Base-by-base conservation (phyloP, 2,329 filamentous ascomycete species). In the Stachybotrys echinatus region DNA sequence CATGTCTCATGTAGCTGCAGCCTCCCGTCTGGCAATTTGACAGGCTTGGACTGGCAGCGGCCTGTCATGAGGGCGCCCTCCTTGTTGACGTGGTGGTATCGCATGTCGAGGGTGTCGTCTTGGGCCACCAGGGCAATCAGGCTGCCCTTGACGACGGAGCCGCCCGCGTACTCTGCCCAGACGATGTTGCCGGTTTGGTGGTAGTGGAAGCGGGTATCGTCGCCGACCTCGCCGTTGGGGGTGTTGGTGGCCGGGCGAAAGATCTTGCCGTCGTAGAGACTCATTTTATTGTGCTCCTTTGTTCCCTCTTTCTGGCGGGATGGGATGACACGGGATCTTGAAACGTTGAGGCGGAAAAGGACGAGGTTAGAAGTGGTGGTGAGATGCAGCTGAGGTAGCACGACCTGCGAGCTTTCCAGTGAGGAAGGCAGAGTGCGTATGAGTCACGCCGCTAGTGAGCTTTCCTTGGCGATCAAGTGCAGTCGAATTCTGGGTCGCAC, bases 121-220 rank as follows among this genome's bases (percentile, higher is more conserved):
- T 52, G 52, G 3, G 19, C 50, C 23, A 60, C 55, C 6, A 52
- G 52, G 37, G 57, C 59, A 23, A 61, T 55, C 23, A 61, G 49
- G 34, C 51, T 54, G 31, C 59, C 59, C 19, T 52, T 53, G 19
- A 51, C 55, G 31, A 61, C 54, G 10, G 54, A 57, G 5, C 59
- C 58, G 40, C 60, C 60, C 2, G 47, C 34, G 49, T 62, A 62
- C 49, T 61, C 59, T 34, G 59, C 60, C 59, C 60, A 61, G 4
- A 62, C 58, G 19, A 60, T 54, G 44, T 48, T 54, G 46, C 55
- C 59, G 21, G 58, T 52, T 31, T 62, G 59, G 50, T 58, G 59
- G 50, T 61, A 62, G 51, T 60, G 55, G 48, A 61, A 61, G 31
- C 43, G 46, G 6, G 59, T 59, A 23, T 56, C 55, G 23, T 51